These are phyloP conservation scores for Excoecaria agallocha DNA, from an alignment of 345 rosid species.

Conservation along the genomic window DNA sequence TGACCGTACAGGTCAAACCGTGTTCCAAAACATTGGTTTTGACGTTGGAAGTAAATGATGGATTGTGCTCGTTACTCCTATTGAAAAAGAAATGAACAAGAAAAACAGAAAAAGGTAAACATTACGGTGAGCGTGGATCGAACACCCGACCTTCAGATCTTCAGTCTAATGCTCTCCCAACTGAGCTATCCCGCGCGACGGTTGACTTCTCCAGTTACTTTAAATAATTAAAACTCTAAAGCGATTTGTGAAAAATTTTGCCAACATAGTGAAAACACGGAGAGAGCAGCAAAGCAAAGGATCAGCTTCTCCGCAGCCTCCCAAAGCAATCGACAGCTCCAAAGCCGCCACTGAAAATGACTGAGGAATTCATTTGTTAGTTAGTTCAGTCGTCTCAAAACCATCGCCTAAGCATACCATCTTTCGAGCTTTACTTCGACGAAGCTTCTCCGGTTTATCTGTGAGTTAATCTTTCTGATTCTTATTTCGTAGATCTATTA, in stretches of 20 bases:
- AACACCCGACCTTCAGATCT: constrained; percentile 99
- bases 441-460: neutral
- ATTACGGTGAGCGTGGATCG: constrained; percentile 88
- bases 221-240: too few relatives aligned
- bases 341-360: neutral
- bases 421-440: neutral
- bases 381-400: neutral
- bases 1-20: too few relatives aligned
- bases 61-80: too few relatives aligned
- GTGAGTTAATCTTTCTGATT: constrained; percentile 8
- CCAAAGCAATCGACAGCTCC: neutral
- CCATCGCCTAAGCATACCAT: too few relatives aligned
- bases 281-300: neutral
- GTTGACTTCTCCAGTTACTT: too few relatives aligned
- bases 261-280: too few relatives aligned
- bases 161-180: constrained; percentile 99
- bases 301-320: neutral
- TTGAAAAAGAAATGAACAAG: too few relatives aligned
- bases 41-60: too few relatives aligned
- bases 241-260: too few relatives aligned
- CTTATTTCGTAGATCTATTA: constrained; percentile 7
- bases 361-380: neutral
- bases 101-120: too few relatives aligned
- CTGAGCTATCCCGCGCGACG: constrained; percentile 88
- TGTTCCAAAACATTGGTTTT: too few relatives aligned